Percentiles rank a stretch among this genome's conserved stretches.
Evolutionary conservation across 148 eudicot genomes (phyloP).

Genomic region (Rheum nobile): DNA sequence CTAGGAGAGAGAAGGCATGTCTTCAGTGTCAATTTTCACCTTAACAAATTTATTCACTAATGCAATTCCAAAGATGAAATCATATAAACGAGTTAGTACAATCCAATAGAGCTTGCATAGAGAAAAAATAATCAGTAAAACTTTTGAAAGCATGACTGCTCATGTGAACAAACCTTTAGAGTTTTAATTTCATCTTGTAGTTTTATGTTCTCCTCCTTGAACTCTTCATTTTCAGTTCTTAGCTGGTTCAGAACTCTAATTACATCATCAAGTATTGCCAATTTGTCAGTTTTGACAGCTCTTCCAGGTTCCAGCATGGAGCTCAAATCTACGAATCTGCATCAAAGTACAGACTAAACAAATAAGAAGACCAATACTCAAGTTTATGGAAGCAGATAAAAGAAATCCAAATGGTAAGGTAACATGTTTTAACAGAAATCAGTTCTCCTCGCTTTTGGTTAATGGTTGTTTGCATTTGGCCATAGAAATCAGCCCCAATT

Average conservation of each 20-base stretch:
- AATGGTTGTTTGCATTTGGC: neutral
- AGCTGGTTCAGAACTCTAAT: slow-evolving; percentile 59
- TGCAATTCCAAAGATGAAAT: too few species aligned
- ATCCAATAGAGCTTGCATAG: too few species aligned
- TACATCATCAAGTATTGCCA: slow-evolving; percentile 67
- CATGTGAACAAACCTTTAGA: slow-evolving; percentile 49
- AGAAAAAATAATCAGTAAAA: too few species aligned
- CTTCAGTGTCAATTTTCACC: too few species aligned
- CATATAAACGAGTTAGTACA: too few species aligned
- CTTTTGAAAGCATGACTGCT: neutral
- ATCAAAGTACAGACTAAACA: neutral
- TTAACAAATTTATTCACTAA: neutral
- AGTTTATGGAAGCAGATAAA: neutral
- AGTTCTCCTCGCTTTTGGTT: neutral
- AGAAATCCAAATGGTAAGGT: neutral
- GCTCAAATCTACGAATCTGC: slow-evolving; percentile 72
- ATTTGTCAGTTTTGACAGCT: slow-evolving; percentile 65
- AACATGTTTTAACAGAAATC: neutral
- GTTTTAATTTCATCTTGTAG: slow-evolving; percentile 66
- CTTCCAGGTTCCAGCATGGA: slow-evolving; percentile 64
- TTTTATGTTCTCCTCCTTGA: slow-evolving; percentile 48
- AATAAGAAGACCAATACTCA: neutral
- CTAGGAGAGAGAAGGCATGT: too few species aligned
- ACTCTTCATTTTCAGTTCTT: slow-evolving; percentile 42
- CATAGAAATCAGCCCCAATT: too few species aligned